These are phyloP conservation scores for Pyrus bretschneideri DNA, from an alignment of 306 rosid species.

Conservation along the genomic window DNA sequence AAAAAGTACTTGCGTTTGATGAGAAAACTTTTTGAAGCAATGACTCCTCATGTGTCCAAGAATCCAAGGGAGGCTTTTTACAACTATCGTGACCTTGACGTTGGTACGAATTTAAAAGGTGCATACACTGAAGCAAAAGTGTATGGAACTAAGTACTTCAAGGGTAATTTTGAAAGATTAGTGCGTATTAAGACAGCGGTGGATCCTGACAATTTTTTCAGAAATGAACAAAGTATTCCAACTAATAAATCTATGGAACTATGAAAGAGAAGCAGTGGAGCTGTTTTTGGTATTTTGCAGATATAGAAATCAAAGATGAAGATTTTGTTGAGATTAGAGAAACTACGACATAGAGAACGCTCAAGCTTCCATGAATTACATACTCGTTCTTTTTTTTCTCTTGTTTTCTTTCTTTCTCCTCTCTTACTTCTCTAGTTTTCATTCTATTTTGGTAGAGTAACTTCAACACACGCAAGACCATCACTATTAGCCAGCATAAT, in stretches of 20 bases:
- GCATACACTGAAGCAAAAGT: conserved; percentile 10
- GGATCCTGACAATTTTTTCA: conserved; percentile 35
- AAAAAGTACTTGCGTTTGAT: conserved; percentile 13
- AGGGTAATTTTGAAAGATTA: conserved; percentile 22
- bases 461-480: no score
- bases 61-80: conserved; percentile 50
- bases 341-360: no score
- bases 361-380: no score
- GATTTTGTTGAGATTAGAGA: neutral
- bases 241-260: neutral
- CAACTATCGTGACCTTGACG: conserved; percentile 55
- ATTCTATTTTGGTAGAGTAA: no score
- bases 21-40: conserved; percentile 25
- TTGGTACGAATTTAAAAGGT: conserved; percentile 26
- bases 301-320: neutral
- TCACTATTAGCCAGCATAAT: no score
- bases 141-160: conserved; percentile 26
- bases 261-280: neutral
- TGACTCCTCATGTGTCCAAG: conserved; percentile 58
- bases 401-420: no score
- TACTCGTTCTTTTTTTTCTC: no score
- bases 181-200: conserved; percentile 19
- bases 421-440: no score
- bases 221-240: conserved; percentile 35
- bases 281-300: neutral